A percentile compares a stretch with the other conserved stretches of the same genome.
These are phyloP conservation scores for Penicillium sp. DNA, from an alignment of 2,329 filamentous ascomycete genomes.

Conservation along the genomic window DNA sequence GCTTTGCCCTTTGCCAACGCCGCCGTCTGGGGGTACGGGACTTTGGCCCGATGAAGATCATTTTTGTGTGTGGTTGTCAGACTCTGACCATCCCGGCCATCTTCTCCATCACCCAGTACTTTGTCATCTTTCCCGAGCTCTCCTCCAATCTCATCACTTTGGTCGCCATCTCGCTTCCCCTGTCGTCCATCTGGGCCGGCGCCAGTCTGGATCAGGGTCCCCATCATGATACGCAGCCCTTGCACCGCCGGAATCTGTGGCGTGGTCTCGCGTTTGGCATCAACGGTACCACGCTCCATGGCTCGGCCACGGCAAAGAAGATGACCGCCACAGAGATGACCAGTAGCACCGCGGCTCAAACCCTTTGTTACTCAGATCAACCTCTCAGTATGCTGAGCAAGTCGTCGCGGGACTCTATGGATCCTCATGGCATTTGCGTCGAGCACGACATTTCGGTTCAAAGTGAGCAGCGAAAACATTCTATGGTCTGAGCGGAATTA, in stretches of 20 bases:
- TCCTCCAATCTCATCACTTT: constrained; percentile 52
- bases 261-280: constrained; percentile 18
- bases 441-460: constrained; percentile 27
- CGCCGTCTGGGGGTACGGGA: constrained; percentile 52
- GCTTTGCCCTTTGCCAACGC: constrained; percentile 51
- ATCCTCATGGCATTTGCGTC: constrained; percentile 23
- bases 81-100: constrained; percentile 60
- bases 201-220: constrained; percentile 27
- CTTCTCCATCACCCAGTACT: constrained; percentile 55
- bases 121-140: constrained; percentile 47
- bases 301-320: constrained; percentile 7
- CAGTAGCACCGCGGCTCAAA: constrained; percentile 16
- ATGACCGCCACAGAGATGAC: constrained; percentile 9
- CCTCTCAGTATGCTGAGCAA: constrained; percentile 10
- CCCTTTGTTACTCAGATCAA: constrained; percentile 25
- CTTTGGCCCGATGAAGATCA: constrained; percentile 60
- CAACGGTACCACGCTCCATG: constrained; percentile 6
- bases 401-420: constrained; percentile 13
- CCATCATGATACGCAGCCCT: constrained; percentile 1
- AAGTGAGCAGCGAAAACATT: constrained; percentile 10
- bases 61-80: constrained; percentile 63
- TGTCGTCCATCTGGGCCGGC: constrained; percentile 62
- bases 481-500: constrained; percentile 6
- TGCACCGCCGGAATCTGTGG: constrained; percentile 23
- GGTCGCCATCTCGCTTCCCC: constrained; percentile 57